Conservation (phyloP, 176 grass and related monocot genomes). For the Elymus sibiricus region DNA sequence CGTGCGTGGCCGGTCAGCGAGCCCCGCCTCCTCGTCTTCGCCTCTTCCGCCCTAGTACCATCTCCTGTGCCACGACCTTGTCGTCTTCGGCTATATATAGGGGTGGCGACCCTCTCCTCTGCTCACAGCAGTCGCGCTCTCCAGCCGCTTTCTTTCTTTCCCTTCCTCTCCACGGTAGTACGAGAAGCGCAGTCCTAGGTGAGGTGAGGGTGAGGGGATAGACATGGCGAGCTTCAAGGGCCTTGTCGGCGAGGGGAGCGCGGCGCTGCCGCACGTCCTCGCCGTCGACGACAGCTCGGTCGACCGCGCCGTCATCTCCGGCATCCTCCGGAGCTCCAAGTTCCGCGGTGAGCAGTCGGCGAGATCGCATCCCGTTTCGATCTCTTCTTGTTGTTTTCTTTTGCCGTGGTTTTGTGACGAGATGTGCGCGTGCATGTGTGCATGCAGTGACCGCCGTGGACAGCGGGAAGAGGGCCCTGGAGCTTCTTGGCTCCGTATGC, state of each 20-base stretch:
- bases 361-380: not conserved
- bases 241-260: conserved; percentile 14
- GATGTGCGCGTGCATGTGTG: not conserved
- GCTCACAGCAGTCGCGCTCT: not conserved
- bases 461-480: conserved; percentile 86
- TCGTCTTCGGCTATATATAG: not conserved
- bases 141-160: not conserved
- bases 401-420: not conserved
- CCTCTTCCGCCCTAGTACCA: too few relatives aligned
- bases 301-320: conserved; percentile 63
- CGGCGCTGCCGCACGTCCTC: conserved; percentile 54
- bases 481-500: conserved; percentile 64
- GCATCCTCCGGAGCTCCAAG: conserved; percentile 73
- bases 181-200: not conserved
- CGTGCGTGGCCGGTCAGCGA: not conserved
- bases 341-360: conserved; percentile 39
- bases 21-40: conserved; percentile 2
- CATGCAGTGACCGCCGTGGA: conserved; percentile 91
- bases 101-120: not conserved
- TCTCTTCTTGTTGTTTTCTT: not conserved
- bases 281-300: conserved; percentile 88
- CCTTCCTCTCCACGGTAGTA: not conserved
- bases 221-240: conserved; percentile 28
- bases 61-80: not conserved
- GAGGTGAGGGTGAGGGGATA: not conserved